Evolutionary conservation across 331 rosid genomes (phyloP), one percentile per base, ranked within the genome.

Genomic region (Erythrophleum ivorense): DNA sequence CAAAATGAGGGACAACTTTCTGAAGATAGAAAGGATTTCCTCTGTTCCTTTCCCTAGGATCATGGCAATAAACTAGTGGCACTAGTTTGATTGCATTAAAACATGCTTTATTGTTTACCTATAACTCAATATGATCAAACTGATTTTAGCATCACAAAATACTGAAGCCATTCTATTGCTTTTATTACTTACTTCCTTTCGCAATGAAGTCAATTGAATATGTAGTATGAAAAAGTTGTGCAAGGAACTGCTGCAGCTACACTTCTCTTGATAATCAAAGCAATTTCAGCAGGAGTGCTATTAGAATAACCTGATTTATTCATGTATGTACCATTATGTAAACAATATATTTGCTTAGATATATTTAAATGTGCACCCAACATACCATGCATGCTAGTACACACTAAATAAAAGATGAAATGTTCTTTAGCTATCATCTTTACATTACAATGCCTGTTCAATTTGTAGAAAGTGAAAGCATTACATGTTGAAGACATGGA

Each of bases 401-500:
- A 13, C 6, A 75, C 62, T 67, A 50, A 60, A 53, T 62, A 43
- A 68, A 81, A 63, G 41, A 48, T 76, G 67, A 59, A 77, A 52
- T n/a, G 58, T 57, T 71, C 69, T 76, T 72, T 64, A 46, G 60
- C 60, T 82, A 46, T 60, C 80, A 14, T 71, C 11, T 84, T 82
- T 80, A 86, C 80, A 70, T 75, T 73, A 46, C 58, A 46, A 65
- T 54, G 19, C 57, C 55, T 60, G 50, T 85, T 82, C 48, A 64
- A 83, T 80, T 82, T 81, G 50, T 79, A 92, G 98, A 78, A 43
- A 63, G 90, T 95, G 78, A 95, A 93, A 88, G 94, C 89, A 78
- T 85, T 95, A 54, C 98, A 95, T 80, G 86, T 91, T 81, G 85
- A 88, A 80, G 98, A 95, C 88, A 95, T 95, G 98, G 98, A 95